These are phyloP conservation scores for Rhodocollybia butyracea DNA, from an alignment of 768 basidiomycete genomes.

Conservation along the genomic window DNA sequence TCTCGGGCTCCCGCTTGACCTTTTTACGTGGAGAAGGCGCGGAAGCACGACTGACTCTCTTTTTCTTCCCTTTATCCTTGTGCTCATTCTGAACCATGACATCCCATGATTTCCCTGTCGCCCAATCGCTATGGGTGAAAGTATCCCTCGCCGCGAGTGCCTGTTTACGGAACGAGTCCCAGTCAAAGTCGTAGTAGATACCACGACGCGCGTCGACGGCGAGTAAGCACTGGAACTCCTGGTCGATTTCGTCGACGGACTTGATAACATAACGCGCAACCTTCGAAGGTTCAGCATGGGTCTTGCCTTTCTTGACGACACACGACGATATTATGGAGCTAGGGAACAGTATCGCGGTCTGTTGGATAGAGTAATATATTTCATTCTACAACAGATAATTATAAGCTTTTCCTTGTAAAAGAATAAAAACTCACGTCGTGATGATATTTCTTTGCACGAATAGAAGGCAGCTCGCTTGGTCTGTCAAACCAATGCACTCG, in stretches of 20 bases:
- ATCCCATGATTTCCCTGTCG: constrained; percentile 45
- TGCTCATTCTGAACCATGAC: constrained; percentile 19
- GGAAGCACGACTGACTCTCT: neutral
- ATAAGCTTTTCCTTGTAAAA: neutral
- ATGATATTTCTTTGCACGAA: constrained; percentile 60
- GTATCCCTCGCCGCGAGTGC: constrained; percentile 35
- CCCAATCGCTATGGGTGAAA: constrained; percentile 27
- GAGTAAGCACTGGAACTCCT: constrained; percentile 50
- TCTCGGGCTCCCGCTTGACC: neutral
- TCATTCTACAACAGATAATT: constrained; percentile 55
- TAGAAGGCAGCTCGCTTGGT: constrained; percentile 57
- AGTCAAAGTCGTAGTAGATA: constrained; percentile 59
- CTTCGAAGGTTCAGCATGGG: constrained; percentile 13
- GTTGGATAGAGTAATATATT: constrained; percentile 62
- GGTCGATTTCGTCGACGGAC: constrained; percentile 20
- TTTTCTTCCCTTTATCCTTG: neutral
- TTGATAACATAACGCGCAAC: constrained; percentile 1
- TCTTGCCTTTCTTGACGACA: constrained; percentile 33
- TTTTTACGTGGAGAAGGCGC: constrained; percentile 1
- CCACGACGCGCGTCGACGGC: constrained; percentile 59
- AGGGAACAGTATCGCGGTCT: constrained; percentile 46
- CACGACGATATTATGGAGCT: constrained; percentile 52
- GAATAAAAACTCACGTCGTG: constrained; percentile 41
- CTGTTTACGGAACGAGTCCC: constrained; percentile 44
- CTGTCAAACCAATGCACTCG: constrained; percentile 76